Evolutionary conservation across 1,284 basidiomycete species (phyloP).

Genomic region (Pseudomicrostroma phylloplanum): DNA sequence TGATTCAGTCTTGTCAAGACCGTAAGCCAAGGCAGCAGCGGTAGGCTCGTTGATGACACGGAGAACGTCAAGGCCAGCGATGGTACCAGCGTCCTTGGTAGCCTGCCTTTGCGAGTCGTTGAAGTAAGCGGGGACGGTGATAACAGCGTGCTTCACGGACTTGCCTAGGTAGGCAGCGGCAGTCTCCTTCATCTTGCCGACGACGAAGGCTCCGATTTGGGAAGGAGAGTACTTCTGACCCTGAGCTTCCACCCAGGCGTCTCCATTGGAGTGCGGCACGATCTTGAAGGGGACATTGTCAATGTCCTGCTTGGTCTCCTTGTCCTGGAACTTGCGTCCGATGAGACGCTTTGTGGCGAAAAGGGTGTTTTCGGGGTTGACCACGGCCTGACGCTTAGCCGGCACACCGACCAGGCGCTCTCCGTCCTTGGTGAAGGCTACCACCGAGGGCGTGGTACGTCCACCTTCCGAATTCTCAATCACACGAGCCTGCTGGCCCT

Average conservation of each 20-base stretch:
- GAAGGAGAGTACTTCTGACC: constrained; percentile 60
- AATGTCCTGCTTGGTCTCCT: constrained; percentile 86
- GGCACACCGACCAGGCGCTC: constrained; percentile 78
- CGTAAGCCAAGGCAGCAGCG: constrained; percentile 93
- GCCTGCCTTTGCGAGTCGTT: constrained; percentile 98
- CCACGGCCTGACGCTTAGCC: constrained; percentile 93
- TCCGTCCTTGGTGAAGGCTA: constrained; percentile 86
- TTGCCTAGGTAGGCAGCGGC: constrained; percentile 87
- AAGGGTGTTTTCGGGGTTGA: constrained; percentile 65
- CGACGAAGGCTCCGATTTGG: constrained; percentile 70
- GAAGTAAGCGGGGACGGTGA: constrained; percentile 97
- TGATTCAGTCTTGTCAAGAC: constrained; percentile 39
- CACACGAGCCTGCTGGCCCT: constrained; percentile 80
- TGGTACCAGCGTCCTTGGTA: constrained; percentile 93
- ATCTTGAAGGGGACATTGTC: constrained; percentile 68
- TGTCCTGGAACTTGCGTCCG: constrained; percentile 85
- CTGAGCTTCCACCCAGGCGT: constrained; percentile 68
- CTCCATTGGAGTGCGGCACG: constrained; percentile 61
- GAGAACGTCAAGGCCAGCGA: constrained; percentile 91
- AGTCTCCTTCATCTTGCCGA: constrained; percentile 92
- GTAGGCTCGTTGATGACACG: constrained; percentile 99
- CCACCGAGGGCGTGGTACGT: constrained; percentile 93
- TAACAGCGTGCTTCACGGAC: constrained; percentile 80
- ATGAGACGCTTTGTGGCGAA: constrained; percentile 89
- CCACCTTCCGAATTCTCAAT: constrained; percentile 97